Conservation (phyloP, 2,329 filamentous ascomycete species). For the Alternaria triticimaculans region DNA sequence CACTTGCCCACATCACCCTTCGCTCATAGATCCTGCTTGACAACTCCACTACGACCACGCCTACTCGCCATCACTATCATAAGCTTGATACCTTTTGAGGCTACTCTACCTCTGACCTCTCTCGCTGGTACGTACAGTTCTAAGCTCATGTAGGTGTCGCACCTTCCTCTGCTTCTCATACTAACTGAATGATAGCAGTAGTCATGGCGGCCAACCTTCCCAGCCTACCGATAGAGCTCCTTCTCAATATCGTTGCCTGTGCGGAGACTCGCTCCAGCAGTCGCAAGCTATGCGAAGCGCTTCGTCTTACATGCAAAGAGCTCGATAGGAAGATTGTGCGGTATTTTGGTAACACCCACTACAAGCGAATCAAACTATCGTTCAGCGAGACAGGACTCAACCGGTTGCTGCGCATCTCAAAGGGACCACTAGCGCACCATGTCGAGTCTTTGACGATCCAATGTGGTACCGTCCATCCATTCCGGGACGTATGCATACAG, state of each 20-base stretch:
- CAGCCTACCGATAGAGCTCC: background rate
- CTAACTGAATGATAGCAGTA: background rate
- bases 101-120: no score
- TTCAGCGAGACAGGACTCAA: background rate
- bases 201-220: background rate
- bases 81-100: no score
- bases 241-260: background rate
- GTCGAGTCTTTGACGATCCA: background rate
- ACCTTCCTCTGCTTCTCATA: background rate
- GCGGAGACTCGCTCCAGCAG: no score
- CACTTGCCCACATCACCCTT: no score
- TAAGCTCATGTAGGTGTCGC: background rate
- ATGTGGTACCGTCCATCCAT: background rate
- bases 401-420: background rate
- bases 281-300: background rate
- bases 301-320: background rate
- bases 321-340: background rate
- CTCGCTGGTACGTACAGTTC: background rate
- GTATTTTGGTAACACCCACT: background rate
- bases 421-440: background rate
- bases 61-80: no score
- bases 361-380: background rate
- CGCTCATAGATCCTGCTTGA: no score
- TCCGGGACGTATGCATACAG: background rate
- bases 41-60: no score